These are phyloP conservation scores for Lignosus rhinocerotis DNA, from an alignment of 1,284 basidiomycete genomes.

Conservation along the genomic window DNA sequence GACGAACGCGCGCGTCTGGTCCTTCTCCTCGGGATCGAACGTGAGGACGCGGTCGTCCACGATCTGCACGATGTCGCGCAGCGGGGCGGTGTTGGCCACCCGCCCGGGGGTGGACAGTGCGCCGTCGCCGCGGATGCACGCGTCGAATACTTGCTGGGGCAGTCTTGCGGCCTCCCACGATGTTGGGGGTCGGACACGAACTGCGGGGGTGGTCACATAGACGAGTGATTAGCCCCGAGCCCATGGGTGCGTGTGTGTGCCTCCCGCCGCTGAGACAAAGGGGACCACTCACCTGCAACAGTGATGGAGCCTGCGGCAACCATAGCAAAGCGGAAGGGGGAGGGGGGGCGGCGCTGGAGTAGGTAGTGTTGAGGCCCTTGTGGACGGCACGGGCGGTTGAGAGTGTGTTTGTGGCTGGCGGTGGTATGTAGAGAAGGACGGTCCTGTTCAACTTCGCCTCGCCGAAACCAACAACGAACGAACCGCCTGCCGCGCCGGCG, in stretches of 20 bases:
- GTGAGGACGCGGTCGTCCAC: conserved; percentile 87
- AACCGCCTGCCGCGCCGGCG: conserved; percentile 15
- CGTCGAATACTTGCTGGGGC: conserved; percentile 68
- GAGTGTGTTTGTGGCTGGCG: conserved; percentile 6
- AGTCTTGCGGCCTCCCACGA: conserved; percentile 81
- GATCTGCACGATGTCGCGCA: conserved; percentile 77
- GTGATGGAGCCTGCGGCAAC: conserved; percentile 84
- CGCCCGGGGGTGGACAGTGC: conserved; percentile 70
- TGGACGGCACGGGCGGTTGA: conserved; percentile 10
- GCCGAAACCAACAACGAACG: conserved; percentile 20
- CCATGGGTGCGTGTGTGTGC: conserved; percentile 3
- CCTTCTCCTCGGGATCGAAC: conserved; percentile 93
- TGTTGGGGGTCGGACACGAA: conserved; percentile 89
- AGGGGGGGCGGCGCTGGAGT: conserved; percentile 1
- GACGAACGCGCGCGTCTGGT: conserved; percentile 72
- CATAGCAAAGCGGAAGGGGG: conserved; percentile 44
- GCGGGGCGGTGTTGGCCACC: conserved; percentile 50
- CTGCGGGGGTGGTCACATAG: conserved; percentile 41
- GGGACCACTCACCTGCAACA: conserved; percentile 68
- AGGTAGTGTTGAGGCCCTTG: conserved; percentile 17
- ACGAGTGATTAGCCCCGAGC: background rate
- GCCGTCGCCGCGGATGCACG: conserved; percentile 77
- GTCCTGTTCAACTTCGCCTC: conserved; percentile 16
- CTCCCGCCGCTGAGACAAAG: conserved; percentile 13
- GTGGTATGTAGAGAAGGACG: background rate